phyloP scores from a whole-genome alignment of 1,139 yeast genomes.

The Candida tropicalis region DNA sequence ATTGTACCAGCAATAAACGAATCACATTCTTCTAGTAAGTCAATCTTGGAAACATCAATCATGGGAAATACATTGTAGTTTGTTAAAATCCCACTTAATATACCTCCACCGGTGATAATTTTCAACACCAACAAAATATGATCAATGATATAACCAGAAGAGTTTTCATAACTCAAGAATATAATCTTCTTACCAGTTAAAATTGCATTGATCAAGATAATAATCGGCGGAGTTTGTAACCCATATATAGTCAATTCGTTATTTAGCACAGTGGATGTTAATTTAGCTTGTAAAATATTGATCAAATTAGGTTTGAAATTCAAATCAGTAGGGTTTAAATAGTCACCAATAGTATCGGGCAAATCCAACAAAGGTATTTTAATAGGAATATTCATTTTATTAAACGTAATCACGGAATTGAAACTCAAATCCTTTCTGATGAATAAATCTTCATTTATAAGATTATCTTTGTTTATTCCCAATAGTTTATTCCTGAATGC shows the following conservation, averaged over 20 bases:
- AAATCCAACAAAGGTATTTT: constrained; percentile 44
- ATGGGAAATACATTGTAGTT: constrained; percentile 59
- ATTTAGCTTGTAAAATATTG: constrained; percentile 37
- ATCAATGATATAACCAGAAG: constrained; percentile 59
- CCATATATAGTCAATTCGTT: constrained; percentile 56
- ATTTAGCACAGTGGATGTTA: constrained; percentile 32
- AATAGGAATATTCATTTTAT: constrained; percentile 46
- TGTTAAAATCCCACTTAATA: constrained; percentile 51
- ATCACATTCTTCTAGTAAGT: constrained; percentile 52
- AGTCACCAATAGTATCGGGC: constrained; percentile 49
- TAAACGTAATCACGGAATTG: constrained; percentile 40
- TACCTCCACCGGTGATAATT: constrained; percentile 61
- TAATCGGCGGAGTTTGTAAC: constrained; percentile 58
- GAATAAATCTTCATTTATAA: constrained; percentile 33
- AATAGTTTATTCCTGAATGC: constrained; percentile 39
- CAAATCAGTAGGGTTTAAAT: constrained; percentile 48
- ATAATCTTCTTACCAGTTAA: constrained; percentile 60
- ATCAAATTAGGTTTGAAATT: constrained; percentile 47
- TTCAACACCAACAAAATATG: constrained; percentile 55
- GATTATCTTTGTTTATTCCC: constrained; percentile 29
- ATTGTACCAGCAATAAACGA: constrained; percentile 69
- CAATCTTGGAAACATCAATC: constrained; percentile 63
- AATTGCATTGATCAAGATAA: constrained; percentile 57
- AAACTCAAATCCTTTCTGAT: constrained; percentile 49
- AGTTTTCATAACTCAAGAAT: constrained; percentile 56